These are phyloP conservation scores for Yamadazyma tumulicola DNA, from an alignment of 805 yeast genomes.

Conservation along the genomic window DNA sequence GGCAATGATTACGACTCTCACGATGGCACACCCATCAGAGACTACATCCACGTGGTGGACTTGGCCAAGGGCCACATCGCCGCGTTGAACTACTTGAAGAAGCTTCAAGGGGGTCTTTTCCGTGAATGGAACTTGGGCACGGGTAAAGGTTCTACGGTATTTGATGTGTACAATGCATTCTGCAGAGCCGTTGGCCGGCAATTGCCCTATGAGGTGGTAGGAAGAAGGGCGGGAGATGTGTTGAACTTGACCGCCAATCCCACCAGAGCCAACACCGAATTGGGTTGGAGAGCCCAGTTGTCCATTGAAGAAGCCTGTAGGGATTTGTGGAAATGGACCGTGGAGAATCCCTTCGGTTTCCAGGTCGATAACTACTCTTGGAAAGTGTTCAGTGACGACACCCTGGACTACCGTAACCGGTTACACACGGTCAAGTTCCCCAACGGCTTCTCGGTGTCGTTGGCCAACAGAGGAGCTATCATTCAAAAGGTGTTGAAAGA, in stretches of 20 bases:
- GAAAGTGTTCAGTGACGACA: conserved; percentile 22
- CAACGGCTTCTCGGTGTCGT: conserved; percentile 31
- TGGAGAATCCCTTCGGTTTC: conserved; percentile 63
- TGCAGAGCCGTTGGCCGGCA: conserved; percentile 59
- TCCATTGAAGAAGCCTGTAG: conserved; percentile 60
- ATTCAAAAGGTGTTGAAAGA: conserved; percentile 40
- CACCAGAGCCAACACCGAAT: conserved; percentile 60
- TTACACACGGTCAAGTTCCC: conserved; percentile 32
- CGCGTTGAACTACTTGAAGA: conserved; percentile 56
- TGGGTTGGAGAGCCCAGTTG: conserved; percentile 58
- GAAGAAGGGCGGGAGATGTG: conserved; percentile 75
- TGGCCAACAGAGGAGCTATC: conserved; percentile 52
- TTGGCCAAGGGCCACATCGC: conserved; percentile 75
- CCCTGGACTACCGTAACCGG: conserved; percentile 26
- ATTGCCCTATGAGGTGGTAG: conserved; percentile 62
- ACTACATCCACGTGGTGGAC: conserved; percentile 78
- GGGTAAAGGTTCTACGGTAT: conserved; percentile 75
- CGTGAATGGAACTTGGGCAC: conserved; percentile 85
- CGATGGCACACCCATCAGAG: conserved; percentile 81
- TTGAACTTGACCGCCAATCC: conserved; percentile 71
- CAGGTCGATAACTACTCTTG: conserved; percentile 31
- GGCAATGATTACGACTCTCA: conserved; percentile 69
- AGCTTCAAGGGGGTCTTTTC: conserved; percentile 43
- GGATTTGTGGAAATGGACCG: conserved; percentile 79
- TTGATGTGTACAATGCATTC: conserved; percentile 66